Evolutionary conservation across 1,284 basidiomycete genomes (phyloP).

Genomic region (Coniferiporia sulphurascens): DNA sequence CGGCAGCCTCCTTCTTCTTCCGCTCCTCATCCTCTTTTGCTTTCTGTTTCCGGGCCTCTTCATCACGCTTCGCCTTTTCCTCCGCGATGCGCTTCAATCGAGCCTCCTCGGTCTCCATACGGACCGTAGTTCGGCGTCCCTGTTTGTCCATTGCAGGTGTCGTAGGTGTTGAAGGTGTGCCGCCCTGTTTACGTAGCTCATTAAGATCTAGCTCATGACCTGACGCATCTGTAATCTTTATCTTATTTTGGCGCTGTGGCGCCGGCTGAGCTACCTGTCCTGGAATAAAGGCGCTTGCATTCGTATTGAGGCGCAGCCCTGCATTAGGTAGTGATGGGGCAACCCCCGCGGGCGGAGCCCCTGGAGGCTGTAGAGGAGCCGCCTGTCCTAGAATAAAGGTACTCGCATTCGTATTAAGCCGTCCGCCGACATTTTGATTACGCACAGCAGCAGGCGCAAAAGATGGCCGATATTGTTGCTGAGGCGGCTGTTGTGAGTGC

Average conservation of each 20-base stretch:
- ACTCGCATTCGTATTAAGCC: no score
- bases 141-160: slow-evolving; percentile 34
- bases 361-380: slow-evolving; percentile 51
- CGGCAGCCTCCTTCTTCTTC: slow-evolving; percentile 31
- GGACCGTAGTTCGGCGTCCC: slow-evolving; percentile 29
- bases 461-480: slow-evolving; percentile 8
- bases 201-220: slow-evolving; percentile 59
- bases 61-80: slow-evolving; percentile 28
- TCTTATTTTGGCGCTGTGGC: slow-evolving; percentile 30
- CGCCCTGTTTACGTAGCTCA: slow-evolving; percentile 44
- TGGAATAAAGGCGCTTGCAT: slow-evolving; percentile 63
- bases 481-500: background rate
- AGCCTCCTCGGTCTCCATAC: slow-evolving; percentile 43
- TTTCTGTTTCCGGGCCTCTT: slow-evolving; percentile 28
- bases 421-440: slow-evolving; percentile 39
- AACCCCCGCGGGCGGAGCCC: slow-evolving; percentile 57
- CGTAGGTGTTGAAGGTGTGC: slow-evolving; percentile 29
- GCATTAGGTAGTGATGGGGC: slow-evolving; percentile 65
- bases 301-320: slow-evolving; percentile 46
- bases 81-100: slow-evolving; percentile 23
- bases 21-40: slow-evolving; percentile 35
- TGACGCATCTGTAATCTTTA: slow-evolving; percentile 44
- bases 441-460: slow-evolving; percentile 36
- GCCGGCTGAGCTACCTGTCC: slow-evolving; percentile 16
- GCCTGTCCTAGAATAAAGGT: no score